phyloP scores from a whole-genome alignment of 129 eudicot genomes.

The Ambrosia trifida region DNA sequence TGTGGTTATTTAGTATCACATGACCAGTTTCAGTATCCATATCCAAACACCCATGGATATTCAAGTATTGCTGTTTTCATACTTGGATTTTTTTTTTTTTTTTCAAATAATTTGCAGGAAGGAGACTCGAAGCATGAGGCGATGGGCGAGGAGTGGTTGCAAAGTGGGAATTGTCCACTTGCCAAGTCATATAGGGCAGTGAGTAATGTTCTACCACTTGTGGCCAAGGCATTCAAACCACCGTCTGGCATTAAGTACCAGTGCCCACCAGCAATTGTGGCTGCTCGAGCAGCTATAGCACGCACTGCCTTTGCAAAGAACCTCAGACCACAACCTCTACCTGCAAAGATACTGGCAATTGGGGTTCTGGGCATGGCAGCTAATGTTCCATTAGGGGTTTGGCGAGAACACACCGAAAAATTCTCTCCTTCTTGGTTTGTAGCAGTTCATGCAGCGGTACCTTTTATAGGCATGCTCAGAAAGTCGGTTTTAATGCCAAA shows the following conservation, averaged over 20 bases:
- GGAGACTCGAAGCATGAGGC: conserved; percentile 75
- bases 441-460: conserved; percentile 97
- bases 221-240: conserved; percentile 80
- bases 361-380: conserved; percentile 93
- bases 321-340: conserved; percentile 82
- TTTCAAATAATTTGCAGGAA: conserved; percentile 42
- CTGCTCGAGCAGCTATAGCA: conserved; percentile 78
- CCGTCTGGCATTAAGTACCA: conserved; percentile 64
- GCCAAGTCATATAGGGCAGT: conserved; percentile 93
- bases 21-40: too few species aligned
- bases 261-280: conserved; percentile 83
- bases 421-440: conserved; percentile 91
- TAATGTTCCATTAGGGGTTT: conserved; percentile 75
- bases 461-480: conserved; percentile 89
- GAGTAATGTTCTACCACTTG: conserved; percentile 70
- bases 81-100: neutral
- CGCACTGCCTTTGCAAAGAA: conserved; percentile 84
- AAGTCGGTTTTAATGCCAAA: conserved; percentile 88
- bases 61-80: neutral
- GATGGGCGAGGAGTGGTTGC: conserved; percentile 78
- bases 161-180: conserved; percentile 85
- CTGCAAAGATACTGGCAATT: conserved; percentile 70
- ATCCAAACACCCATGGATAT: too few species aligned
- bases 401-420: conserved; percentile 93
- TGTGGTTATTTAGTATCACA: too few species aligned